These are phyloP conservation scores for Cercophora newfieldiana DNA, from an alignment of 495 filamentous ascomycete genomes.

Conservation along the genomic window DNA sequence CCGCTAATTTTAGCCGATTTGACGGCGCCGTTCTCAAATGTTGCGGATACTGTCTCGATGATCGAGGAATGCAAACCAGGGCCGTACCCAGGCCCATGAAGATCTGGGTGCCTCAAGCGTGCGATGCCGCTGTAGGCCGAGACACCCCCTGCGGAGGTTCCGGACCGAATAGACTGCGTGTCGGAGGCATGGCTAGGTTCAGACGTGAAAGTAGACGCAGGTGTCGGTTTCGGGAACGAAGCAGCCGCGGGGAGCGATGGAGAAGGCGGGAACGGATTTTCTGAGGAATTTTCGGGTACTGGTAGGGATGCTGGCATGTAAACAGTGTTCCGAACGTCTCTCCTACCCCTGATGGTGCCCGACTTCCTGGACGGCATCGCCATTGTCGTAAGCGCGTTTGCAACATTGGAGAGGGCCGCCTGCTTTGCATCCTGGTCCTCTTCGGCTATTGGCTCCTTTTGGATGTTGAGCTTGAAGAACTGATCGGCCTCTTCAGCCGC, in stretches of 20 bases:
- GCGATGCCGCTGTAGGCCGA: conserved; percentile 49
- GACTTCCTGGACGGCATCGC: conserved; percentile 62
- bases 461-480: conserved; percentile 86
- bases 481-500: conserved; percentile 63
- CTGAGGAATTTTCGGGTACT: conserved; percentile 39
- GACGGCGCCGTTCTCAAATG: conserved; percentile 72
- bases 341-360: conserved; percentile 80
- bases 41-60: conserved; percentile 85
- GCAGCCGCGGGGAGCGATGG: conserved; percentile 42
- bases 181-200: conserved; percentile 67
- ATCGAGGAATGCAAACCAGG: conserved; percentile 87
- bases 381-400: conserved; percentile 69
- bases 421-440: conserved; percentile 82
- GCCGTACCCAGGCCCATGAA: conserved; percentile 66
- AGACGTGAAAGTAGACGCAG: conserved; percentile 47
- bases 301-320: conserved; percentile 61
- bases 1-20: conserved; percentile 76
- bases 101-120: conserved; percentile 73
- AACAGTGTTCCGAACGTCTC: conserved; percentile 88
- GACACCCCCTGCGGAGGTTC: conserved; percentile 64
- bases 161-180: conserved; percentile 88
- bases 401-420: conserved; percentile 84
- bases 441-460: conserved; percentile 89
- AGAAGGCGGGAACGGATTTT: conserved; percentile 47
- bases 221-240: conserved; percentile 40